These are phyloP conservation scores for Westerdykella aurantiaca DNA, from an alignment of 2,329 filamentous ascomycete genomes.

Conservation along the genomic window DNA sequence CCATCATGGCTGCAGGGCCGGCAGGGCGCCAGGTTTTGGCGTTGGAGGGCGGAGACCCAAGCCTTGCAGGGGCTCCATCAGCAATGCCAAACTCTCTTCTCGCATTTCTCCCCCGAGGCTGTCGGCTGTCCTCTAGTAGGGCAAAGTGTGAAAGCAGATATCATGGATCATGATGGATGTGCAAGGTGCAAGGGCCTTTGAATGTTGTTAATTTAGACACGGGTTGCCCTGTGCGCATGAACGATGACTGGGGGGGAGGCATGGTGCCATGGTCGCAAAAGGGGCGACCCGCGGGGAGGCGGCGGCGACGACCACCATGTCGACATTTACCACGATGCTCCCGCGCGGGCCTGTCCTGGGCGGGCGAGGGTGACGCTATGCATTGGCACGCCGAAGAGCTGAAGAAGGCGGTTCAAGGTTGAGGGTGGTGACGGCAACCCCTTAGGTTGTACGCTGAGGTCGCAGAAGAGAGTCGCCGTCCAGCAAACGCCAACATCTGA, in stretches of 20 bases:
- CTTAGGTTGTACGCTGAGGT: not conserved
- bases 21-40: not conserved
- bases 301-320: not conserved
- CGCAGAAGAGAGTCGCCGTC: not conserved
- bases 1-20: slow-evolving; percentile 7
- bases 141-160: too few relatives aligned
- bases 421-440: too few relatives aligned
- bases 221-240: slow-evolving; percentile 22
- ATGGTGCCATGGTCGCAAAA: not conserved
- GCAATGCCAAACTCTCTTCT: not conserved
- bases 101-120: not conserved
- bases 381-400: not conserved
- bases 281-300: not conserved
- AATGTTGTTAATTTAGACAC: slow-evolving; percentile 20
- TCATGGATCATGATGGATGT: too few relatives aligned
- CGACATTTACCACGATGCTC: not conserved
- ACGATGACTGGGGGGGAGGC: slow-evolving; percentile 21
- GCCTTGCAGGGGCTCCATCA: slow-evolving; percentile 1
- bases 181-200: not conserved
- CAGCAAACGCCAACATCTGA: slow-evolving; percentile 2
- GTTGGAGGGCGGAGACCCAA: slow-evolving; percentile 4
- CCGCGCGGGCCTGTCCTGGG: not conserved
- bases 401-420: too few relatives aligned
- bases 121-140: not conserved
- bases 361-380: not conserved